Percentiles rank a stretch among this genome's conserved stretches.
Conservation (phyloP, 73 alveolate genomes). For the Uronychia binucleata region DNA sequence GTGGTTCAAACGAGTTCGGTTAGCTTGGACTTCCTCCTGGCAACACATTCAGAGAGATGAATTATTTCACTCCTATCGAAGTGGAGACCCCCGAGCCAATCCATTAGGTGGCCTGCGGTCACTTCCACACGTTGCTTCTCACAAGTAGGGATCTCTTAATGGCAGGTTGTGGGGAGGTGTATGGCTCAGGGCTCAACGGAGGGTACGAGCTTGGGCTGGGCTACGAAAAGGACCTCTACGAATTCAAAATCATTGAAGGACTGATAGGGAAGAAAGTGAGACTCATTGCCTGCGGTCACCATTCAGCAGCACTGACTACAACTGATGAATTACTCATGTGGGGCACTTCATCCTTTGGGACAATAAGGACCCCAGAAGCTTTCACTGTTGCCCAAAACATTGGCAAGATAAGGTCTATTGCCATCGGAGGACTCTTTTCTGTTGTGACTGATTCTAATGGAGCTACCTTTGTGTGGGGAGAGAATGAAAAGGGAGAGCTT, state of each 20-base stretch:
- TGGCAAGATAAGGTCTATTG: neutral
- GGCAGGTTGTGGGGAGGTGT: neutral
- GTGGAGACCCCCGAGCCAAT: neutral
- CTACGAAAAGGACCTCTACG: neutral
- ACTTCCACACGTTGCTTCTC: slow-evolving; percentile 2
- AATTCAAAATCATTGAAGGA: neutral
- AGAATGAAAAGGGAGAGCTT: slow-evolving; percentile 42
- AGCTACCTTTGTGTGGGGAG: slow-evolving; percentile 53
- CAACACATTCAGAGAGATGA: neutral
- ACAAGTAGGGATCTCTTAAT: slow-evolving; percentile 3
- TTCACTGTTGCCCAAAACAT: neutral
- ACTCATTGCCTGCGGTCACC: neutral
- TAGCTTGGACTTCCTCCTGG: neutral
- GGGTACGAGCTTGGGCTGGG: slow-evolving; percentile 1
- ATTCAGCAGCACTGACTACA: slow-evolving; percentile 12
- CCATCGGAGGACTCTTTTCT: slow-evolving; percentile 6
- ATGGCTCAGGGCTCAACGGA: slow-evolving; percentile 3
- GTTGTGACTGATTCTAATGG: slow-evolving; percentile 13
- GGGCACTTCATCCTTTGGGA: slow-evolving; percentile 52
- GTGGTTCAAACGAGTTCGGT: slow-evolving; percentile 20
- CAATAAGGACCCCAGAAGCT: slow-evolving; percentile 1
- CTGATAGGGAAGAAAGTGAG: neutral
- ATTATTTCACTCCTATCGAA: neutral
- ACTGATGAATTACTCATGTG: slow-evolving; percentile 51
- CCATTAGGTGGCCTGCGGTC: slow-evolving; percentile 10